Conservation (phyloP, 1,284 basidiomycete genomes). For the Termitomyces sp. region DNA sequence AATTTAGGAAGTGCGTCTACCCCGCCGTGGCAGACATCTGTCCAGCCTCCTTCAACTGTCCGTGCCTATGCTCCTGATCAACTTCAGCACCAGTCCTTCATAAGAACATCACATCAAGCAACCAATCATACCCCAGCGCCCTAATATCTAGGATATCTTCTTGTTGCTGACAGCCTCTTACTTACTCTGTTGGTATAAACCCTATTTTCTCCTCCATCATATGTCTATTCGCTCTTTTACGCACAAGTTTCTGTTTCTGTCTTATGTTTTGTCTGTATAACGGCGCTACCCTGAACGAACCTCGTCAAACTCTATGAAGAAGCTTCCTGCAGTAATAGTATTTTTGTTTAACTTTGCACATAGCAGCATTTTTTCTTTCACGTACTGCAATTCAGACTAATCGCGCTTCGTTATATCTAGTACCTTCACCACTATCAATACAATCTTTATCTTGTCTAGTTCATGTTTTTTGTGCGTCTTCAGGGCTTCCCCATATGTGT, state of each 20-base stretch:
- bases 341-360: conserved; percentile 1
- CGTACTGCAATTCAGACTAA: conserved; percentile 14
- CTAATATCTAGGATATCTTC: conserved; percentile 20
- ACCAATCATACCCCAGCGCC: conserved; percentile 26
- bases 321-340: conserved; percentile 11
- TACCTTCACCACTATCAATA: not conserved
- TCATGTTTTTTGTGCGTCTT: not conserved
- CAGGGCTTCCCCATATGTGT: not conserved
- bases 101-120: conserved; percentile 43
- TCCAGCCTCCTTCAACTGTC: conserved; percentile 21
- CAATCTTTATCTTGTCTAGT: not conserved
- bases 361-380: conserved; percentile 1
- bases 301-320: conserved; percentile 1
- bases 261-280: conserved; percentile 18
- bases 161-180: conserved; percentile 11
- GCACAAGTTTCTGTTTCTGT: not conserved
- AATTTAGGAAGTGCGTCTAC: conserved; percentile 25
- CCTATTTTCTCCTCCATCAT: conserved; percentile 2
- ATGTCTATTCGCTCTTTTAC: not conserved
- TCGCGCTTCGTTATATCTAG: conserved; percentile 1
- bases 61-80: conserved; percentile 41
- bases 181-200: conserved; percentile 12
- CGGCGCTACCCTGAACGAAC: conserved; percentile 1
- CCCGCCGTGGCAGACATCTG: conserved; percentile 43
- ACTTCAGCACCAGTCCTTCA: conserved; percentile 53